Percentiles rank a stretch among this genome's conserved stretches.
Evolutionary conservation across 495 filamentous ascomycete species (phyloP).

Genomic region (Neurospora terricola): DNA sequence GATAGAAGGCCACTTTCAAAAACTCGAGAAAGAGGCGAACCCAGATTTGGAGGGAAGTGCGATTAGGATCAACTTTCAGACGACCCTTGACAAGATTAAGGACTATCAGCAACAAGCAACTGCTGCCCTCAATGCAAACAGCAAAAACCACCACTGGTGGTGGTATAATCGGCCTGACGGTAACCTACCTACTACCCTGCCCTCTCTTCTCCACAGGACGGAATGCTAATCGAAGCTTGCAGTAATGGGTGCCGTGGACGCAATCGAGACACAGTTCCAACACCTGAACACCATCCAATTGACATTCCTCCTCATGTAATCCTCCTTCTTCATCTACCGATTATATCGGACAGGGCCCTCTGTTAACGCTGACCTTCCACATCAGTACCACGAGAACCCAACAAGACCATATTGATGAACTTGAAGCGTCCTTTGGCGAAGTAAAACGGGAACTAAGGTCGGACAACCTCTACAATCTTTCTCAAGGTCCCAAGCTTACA

Average conservation of each 20-base stretch:
- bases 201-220: background rate
- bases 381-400: background rate
- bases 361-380: too few relatives aligned
- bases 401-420: background rate
- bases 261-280: background rate
- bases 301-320: background rate
- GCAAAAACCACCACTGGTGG: background rate
- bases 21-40: background rate
- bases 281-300: background rate
- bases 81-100: background rate
- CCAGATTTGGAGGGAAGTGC: fast-evolving
- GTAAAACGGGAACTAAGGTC: background rate
- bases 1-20: fast-evolving
- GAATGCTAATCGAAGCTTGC: background rate
- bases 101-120: background rate
- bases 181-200: background rate
- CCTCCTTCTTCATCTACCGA: background rate
- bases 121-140: fast-evolving
- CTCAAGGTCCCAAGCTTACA: background rate
- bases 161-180: background rate
- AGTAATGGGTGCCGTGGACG: background rate
- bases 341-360: too few relatives aligned
- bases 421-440: background rate
- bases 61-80: background rate
- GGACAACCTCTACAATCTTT: background rate